Percentiles rank a stretch among this genome's conserved stretches.
Evolutionary conservation across 257 asterid genomes (phyloP).

Genomic region (Solanum appendiculatum): DNA sequence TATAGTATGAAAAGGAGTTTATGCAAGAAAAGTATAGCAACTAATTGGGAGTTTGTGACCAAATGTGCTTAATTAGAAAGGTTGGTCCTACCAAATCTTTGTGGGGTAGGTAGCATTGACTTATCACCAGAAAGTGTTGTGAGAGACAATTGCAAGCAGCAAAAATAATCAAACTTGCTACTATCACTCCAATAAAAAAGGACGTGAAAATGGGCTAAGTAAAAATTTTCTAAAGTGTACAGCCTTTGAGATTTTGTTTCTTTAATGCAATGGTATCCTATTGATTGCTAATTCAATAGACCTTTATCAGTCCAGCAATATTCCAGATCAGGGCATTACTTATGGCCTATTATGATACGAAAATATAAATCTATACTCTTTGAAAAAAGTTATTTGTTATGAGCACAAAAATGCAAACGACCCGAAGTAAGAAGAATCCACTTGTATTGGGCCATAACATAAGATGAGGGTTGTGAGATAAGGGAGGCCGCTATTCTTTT

Average conservation of each 20-base stretch:
- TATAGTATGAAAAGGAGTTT: not conserved
- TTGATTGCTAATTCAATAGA: not conserved
- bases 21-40: not conserved
- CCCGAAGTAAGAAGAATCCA: not conserved
- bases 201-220: not conserved
- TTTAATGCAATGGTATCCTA: not conserved
- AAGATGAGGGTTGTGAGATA: not conserved
- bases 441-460: not conserved
- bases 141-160: not conserved
- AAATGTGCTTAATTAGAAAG: not conserved
- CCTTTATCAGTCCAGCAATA: too few relatives aligned
- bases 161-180: not conserved
- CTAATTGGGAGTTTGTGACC: not conserved
- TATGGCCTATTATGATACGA: not conserved
- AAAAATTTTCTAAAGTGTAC: not conserved
- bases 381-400: not conserved
- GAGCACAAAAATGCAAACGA: not conserved
- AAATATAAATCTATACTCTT: not conserved
- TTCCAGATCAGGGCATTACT: too few relatives aligned
- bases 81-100: not conserved
- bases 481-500: not conserved
- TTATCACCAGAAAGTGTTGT: not conserved
- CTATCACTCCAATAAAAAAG: not conserved
- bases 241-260: not conserved
- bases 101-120: not conserved